Evolutionary conservation across 176 grass and related monocot genomes (phyloP).

Genomic region (Tillandsia fasciculata): DNA sequence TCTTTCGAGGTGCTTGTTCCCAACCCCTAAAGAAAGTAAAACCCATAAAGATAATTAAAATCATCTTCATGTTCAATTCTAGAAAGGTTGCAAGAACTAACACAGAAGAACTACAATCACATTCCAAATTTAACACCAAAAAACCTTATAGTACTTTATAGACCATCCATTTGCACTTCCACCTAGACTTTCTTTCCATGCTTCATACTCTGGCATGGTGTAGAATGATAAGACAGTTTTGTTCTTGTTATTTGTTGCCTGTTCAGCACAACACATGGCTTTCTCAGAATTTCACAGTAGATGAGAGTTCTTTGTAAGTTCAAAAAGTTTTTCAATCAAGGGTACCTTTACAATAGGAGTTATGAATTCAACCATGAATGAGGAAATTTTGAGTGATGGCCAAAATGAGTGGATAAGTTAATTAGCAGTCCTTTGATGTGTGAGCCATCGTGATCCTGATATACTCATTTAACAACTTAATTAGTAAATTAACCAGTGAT

Average conservation of each 20-base stretch:
- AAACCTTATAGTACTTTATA: slow-evolving; percentile 94
- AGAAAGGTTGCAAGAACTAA: not conserved
- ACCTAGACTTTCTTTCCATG: slow-evolving; percentile 57
- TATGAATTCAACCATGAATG: slow-evolving; percentile 82
- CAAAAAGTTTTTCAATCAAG: not conserved
- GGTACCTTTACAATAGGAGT: slow-evolving; percentile 84
- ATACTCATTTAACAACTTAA: not conserved
- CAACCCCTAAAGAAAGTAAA: slow-evolving; percentile 39
- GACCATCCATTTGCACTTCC: slow-evolving; percentile 49
- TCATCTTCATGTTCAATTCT: not conserved
- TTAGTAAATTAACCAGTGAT: not conserved
- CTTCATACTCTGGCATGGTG: slow-evolving; percentile 84
- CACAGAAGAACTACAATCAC: not conserved
- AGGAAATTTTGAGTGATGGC: slow-evolving; percentile 76
- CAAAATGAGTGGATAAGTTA: slow-evolving; percentile 83
- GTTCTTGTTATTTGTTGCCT: slow-evolving; percentile 49
- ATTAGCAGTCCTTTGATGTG: slow-evolving; percentile 89
- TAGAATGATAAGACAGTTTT: slow-evolving; percentile 44
- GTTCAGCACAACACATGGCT: slow-evolving; percentile 2
- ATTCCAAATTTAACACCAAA: too few relatives aligned
- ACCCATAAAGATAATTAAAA: not conserved
- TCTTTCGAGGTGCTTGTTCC: slow-evolving; percentile 74
- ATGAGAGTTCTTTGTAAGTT: not conserved
- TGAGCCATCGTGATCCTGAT: slow-evolving; percentile 82
- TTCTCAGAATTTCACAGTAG: not conserved